phyloP scores from a whole-genome alignment of 148 eudicot species.

The Vaccinium vitisidaea region DNA sequence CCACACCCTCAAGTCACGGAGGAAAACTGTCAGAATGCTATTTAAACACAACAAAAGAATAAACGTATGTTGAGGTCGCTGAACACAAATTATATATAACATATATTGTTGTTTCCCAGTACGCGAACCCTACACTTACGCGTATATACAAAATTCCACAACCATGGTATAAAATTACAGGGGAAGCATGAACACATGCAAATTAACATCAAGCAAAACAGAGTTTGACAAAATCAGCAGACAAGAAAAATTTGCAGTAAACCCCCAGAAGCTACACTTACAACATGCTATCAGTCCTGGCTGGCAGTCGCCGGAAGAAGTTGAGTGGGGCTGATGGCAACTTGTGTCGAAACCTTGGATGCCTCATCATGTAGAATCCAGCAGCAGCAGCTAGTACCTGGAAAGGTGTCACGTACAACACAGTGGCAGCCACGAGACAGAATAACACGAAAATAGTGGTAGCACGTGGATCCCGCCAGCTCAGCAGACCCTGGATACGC shows the following conservation, averaged over 20 bases:
- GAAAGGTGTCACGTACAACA: conserved; percentile 59
- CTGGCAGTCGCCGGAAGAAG: conserved; percentile 70
- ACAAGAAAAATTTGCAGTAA: background rate
- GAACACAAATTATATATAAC: background rate
- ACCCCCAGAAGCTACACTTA: conserved; percentile 18
- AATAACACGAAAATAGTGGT: conserved; percentile 49
- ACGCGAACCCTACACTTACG: background rate
- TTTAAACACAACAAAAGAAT: background rate
- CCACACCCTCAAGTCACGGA: too few species aligned
- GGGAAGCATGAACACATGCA: background rate
- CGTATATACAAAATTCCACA: background rate
- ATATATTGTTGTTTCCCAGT: conserved; percentile 3
- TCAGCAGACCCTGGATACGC: conserved; percentile 64
- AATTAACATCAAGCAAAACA: background rate
- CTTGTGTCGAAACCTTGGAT: conserved; percentile 64
- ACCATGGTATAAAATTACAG: background rate
- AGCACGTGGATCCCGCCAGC: conserved; percentile 87
- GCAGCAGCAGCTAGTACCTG: conserved; percentile 37
- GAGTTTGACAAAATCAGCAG: background rate
- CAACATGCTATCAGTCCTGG: conserved; percentile 75
- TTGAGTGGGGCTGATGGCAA: conserved; percentile 61
- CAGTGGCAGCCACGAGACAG: conserved; percentile 64
- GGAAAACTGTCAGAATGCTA: too few species aligned
- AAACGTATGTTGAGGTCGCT: background rate
- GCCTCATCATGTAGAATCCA: conserved; percentile 72